Base-by-base conservation (phyloP, 2,329 filamentous ascomycete species). In the Onygenales sp. region DNA sequence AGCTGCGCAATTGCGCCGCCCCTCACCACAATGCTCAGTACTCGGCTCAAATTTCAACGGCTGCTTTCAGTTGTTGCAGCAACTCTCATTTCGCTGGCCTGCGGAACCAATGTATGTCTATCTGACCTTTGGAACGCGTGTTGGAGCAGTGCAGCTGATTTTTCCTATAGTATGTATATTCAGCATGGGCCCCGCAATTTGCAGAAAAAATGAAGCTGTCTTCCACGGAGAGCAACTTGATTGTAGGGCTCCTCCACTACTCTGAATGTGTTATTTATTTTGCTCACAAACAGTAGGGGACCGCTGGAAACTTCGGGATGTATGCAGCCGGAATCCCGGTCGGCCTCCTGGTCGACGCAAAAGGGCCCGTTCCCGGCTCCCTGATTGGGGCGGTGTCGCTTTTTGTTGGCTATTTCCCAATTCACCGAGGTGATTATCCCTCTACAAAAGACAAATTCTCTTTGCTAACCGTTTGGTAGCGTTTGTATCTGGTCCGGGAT, bases 101-200 rank as follows among this genome's bases (percentile, higher is more conserved):
- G 91, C 69, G 93, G 93, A 56, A 95, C 91, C 58, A 96, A 96
- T 70, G 90, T 94, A 72, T 71, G 31, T 40, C 13, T 34, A 51
- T 56, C 10, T 44, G 49, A 34, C 17, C 46, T 45, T 11, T 44
- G 50, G 42, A 49, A 36, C 53, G 46, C 51, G 34, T 58, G 52
- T 53, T 45, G 50, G 13, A 43, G 42, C 36, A 51, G 42, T 47
- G 42, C 57, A 62, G 34, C 64, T 56, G 46, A 42, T 47, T 69
- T 56, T 49, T 37, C 4, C 13, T 50, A 49, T 65, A 96, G 89
- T 97, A 98, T 81, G 92, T 91, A 66, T 98, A 96, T 72, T 96
- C 90, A 52, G 92, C 92, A 71, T 98, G 93, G 91, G 90, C 88
- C 11, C 93, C 93, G 17, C 91, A 96, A 71, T 96, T 96, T 66